phyloP scores from a whole-genome alignment of 2,329 filamentous ascomycete species.

The Clonostachys byssicola region DNA sequence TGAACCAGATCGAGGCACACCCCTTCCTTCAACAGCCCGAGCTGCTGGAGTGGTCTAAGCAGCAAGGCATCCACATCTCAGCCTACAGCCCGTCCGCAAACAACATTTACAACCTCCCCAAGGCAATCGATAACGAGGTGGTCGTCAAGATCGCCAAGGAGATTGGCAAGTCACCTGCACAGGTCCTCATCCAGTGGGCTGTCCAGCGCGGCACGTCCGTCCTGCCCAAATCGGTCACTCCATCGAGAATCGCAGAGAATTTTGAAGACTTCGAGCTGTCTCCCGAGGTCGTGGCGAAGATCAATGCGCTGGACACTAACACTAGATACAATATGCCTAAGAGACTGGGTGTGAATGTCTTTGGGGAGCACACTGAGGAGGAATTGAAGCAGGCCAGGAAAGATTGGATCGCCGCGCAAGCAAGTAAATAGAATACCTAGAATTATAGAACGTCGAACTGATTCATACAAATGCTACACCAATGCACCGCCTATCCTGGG shows the following conservation, averaged over 20 bases:
- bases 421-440: constrained; percentile 2
- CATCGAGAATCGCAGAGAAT: constrained; percentile 64
- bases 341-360: constrained; percentile 34
- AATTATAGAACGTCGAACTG: no score
- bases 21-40: constrained; percentile 40
- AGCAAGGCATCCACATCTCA: constrained; percentile 43
- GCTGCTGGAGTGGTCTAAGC: constrained; percentile 47
- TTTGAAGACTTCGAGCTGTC: constrained; percentile 32
- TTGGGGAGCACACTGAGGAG: constrained; percentile 31
- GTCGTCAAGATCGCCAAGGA: constrained; percentile 48
- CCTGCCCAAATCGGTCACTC: constrained; percentile 66
- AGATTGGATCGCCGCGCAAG: constrained; percentile 25
- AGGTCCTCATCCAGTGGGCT: constrained; percentile 55
- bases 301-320: constrained; percentile 29
- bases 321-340: constrained; percentile 37
- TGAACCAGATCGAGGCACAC: constrained; percentile 48
- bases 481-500: no score
- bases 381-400: constrained; percentile 24
- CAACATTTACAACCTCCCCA: constrained; percentile 29
- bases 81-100: constrained; percentile 62
- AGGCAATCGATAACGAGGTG: constrained; percentile 37
- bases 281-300: constrained; percentile 26
- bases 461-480: no score
- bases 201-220: constrained; percentile 62
- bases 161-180: constrained; percentile 44